A percentile compares a stretch with the other conserved stretches of the same genome.
These are phyloP conservation scores for Lanmaoa rubissima DNA, from an alignment of 768 basidiomycete species.

Conservation along the genomic window DNA sequence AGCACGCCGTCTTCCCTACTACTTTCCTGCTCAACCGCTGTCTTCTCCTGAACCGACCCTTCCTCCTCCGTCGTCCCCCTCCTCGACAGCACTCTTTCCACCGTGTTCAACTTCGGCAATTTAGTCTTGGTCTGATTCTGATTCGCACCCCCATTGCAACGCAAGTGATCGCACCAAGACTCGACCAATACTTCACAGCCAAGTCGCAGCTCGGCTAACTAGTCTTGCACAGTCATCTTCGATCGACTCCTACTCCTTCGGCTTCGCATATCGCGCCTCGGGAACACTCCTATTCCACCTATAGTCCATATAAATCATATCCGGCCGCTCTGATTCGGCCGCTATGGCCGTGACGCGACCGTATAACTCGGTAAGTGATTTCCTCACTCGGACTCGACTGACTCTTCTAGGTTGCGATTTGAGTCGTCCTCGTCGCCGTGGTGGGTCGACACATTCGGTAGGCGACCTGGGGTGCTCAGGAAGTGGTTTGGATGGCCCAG, in stretches of 20 bases:
- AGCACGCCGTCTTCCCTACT: neutral
- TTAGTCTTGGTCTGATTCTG: too few relatives aligned
- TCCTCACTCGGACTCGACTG: too few relatives aligned
- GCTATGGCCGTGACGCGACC: neutral
- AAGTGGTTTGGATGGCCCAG: neutral
- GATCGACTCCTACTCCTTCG: neutral
- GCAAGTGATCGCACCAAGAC: too few relatives aligned
- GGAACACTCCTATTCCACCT: neutral
- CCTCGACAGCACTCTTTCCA: neutral
- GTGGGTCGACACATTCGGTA: neutral
- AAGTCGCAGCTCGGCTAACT: too few relatives aligned
- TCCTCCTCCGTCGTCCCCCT: neutral
- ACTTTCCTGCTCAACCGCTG: neutral
- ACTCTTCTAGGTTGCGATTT: neutral
- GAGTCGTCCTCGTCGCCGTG: too few relatives aligned
- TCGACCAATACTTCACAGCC: too few relatives aligned
- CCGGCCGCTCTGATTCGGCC: neutral
- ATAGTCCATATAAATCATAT: neutral
- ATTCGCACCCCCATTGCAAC: too few relatives aligned
- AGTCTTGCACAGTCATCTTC: too few relatives aligned
- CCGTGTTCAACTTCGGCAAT: constrained; percentile 49
- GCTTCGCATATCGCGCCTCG: neutral
- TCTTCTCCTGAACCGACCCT: neutral
- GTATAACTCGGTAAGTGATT: neutral
- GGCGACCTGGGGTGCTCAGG: too few relatives aligned